Conservation (phyloP, 768 basidiomycete genomes). For the Tulasnella calospora region DNA sequence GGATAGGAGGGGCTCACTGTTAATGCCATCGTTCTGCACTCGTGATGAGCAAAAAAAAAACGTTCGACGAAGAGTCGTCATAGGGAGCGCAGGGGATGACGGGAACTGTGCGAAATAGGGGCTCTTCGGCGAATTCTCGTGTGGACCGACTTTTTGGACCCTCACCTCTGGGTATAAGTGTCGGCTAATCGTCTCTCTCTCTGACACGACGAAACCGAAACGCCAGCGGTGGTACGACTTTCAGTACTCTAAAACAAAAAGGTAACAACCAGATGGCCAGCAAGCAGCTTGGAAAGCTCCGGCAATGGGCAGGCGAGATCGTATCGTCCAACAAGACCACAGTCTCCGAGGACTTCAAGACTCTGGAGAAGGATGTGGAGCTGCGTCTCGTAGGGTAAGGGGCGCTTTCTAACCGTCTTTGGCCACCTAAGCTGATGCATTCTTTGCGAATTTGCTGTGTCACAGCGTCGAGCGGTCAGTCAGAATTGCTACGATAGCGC, state of each 20-base stretch:
- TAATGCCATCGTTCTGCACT: not conserved
- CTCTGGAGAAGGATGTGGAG: slow-evolving; percentile 80
- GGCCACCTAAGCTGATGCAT: not conserved
- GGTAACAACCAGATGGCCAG: slow-evolving; percentile 3
- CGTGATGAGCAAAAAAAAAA: not conserved
- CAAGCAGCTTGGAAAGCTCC: slow-evolving; percentile 28
- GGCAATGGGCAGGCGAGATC: slow-evolving; percentile 84
- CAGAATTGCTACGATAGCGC: not conserved
- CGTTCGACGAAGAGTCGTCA: not conserved
- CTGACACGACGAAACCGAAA: not conserved
- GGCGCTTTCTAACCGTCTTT: slow-evolving; percentile 33
- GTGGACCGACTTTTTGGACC: slow-evolving; percentile 13
- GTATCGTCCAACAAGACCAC: slow-evolving; percentile 76
- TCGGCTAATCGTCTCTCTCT: not conserved
- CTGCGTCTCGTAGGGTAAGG: slow-evolving; percentile 58
- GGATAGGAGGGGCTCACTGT: not conserved
- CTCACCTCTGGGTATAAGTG: not conserved
- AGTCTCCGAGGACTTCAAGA: slow-evolving; percentile 71
- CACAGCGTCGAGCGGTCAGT: slow-evolving; percentile 12
- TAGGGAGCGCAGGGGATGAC: not conserved
- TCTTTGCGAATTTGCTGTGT: not conserved
- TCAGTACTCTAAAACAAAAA: not conserved
- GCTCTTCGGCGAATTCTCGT: slow-evolving; percentile 11
- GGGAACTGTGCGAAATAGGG: slow-evolving; percentile 2
- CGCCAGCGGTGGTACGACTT: not conserved